Conservation (phyloP, 2,329 filamentous ascomycete species). For the Nemania abortiva region DNA sequence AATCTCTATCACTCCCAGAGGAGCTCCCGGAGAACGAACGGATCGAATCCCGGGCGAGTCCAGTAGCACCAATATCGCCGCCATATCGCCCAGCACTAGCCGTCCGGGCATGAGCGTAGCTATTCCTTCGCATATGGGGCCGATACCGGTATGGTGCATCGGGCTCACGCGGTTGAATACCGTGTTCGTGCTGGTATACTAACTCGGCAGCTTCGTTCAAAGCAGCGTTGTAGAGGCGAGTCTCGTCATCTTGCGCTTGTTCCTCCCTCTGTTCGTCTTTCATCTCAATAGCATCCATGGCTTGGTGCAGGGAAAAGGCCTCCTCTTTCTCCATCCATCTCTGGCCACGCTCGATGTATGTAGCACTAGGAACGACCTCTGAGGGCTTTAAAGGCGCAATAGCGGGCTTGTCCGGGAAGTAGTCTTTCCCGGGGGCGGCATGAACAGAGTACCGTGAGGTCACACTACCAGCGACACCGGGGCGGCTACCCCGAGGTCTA, state of each 20-base stretch:
- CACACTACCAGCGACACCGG: constrained; percentile 61
- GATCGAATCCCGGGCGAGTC: constrained; percentile 58
- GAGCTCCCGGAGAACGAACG: constrained; percentile 67
- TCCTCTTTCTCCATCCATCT: constrained; percentile 87
- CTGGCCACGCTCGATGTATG: constrained; percentile 79
- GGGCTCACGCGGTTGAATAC: constrained; percentile 65
- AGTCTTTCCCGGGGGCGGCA: constrained; percentile 62
- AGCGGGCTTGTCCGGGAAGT: constrained; percentile 60
- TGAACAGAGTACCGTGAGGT: constrained; percentile 64
- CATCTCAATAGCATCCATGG: constrained; percentile 79
- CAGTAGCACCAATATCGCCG: constrained; percentile 60
- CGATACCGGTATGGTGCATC: constrained; percentile 76
- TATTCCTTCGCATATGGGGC: constrained; percentile 76
- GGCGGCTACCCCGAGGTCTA: constrained; percentile 53
- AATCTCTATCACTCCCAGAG: constrained; percentile 59
- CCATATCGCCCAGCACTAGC: constrained; percentile 68
- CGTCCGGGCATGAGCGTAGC: constrained; percentile 75
- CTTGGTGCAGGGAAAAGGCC: constrained; percentile 74
- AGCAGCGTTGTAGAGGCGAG: constrained; percentile 75
- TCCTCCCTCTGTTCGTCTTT: constrained; percentile 45
- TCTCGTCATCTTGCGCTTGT: constrained; percentile 66
- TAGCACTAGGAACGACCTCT: constrained; percentile 72
- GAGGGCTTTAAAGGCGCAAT: constrained; percentile 64
- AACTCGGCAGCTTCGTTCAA: constrained; percentile 83
- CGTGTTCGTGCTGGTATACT: constrained; percentile 80